Conservation (phyloP, 1,284 basidiomycete genomes). For the Agaricales sp. region DNA sequence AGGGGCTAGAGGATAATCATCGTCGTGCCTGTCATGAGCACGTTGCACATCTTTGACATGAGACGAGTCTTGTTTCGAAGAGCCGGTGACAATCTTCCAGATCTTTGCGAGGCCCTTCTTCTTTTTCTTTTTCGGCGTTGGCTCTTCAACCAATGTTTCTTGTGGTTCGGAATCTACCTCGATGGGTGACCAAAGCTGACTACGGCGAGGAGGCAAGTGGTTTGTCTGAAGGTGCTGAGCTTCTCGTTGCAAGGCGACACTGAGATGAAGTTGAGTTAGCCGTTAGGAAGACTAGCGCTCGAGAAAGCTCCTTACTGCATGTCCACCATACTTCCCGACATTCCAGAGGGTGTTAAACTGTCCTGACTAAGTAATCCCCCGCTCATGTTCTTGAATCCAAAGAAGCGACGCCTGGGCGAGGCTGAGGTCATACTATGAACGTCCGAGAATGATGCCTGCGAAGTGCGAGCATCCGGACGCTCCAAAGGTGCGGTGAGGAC, state of each 20-base stretch:
- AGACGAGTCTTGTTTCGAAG: conserved; percentile 28
- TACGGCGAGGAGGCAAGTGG: conserved; percentile 38
- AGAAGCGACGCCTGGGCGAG: conserved; percentile 70
- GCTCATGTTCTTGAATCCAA: conserved; percentile 72
- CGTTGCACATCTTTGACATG: conserved; percentile 23
- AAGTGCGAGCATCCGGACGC: conserved; percentile 47
- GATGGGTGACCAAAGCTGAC: conserved; percentile 43
- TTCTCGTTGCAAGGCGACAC: conserved; percentile 68
- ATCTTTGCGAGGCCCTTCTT: conserved; percentile 76
- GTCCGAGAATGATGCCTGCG: conserved; percentile 71
- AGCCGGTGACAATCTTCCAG: conserved; percentile 68
- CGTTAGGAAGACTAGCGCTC: conserved; percentile 5
- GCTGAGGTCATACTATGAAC: conserved; percentile 58
- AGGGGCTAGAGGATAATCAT: conserved; percentile 68
- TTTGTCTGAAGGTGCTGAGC: conserved; percentile 29
- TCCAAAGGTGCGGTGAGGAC: conserved; percentile 52
- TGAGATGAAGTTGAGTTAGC: conserved; percentile 19
- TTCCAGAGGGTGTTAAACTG: conserved; percentile 67
- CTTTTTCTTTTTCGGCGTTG: conserved; percentile 50
- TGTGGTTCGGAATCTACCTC: conserved; percentile 22
- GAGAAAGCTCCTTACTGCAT: conserved; percentile 69
- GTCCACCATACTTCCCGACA: conserved; percentile 81
- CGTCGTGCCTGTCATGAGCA: conserved; percentile 39
- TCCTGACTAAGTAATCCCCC: conserved; percentile 69
- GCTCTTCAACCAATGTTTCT: conserved; percentile 12